phyloP scores from a whole-genome alignment of 2,329 filamentous ascomycete genomes.

The Fusarium multiceps region DNA sequence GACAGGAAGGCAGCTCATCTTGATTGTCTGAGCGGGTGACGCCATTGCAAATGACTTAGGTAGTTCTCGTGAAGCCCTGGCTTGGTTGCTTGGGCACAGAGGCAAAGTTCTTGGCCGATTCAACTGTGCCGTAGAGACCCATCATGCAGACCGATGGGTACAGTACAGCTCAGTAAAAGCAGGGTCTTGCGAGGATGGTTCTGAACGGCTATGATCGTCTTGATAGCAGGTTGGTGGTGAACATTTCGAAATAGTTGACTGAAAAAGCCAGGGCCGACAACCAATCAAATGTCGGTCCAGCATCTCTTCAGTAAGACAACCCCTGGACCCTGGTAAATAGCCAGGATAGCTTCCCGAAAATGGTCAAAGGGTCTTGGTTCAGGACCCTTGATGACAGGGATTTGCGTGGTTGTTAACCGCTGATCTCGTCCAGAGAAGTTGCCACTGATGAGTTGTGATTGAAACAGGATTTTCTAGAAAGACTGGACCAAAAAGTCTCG shows the following conservation, averaged over 20 bases:
- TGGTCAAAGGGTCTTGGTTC: slow-evolving; percentile 27
- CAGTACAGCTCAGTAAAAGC: slow-evolving; percentile 7
- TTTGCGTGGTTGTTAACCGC: slow-evolving; percentile 33
- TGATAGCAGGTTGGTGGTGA: slow-evolving; percentile 27
- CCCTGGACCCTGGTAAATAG: slow-evolving; percentile 19
- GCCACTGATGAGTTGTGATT: slow-evolving; percentile 28
- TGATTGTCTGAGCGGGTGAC: slow-evolving; percentile 38
- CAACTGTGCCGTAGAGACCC: slow-evolving; percentile 13
- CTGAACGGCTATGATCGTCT: slow-evolving; percentile 40
- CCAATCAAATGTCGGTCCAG: slow-evolving; percentile 38
- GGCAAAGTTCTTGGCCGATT: slow-evolving; percentile 13
- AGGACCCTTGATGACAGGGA: slow-evolving; percentile 26
- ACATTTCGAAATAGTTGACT: slow-evolving; percentile 22
- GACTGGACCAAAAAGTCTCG: neutral
- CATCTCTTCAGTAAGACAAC: slow-evolving; percentile 13
- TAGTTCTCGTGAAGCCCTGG: slow-evolving; percentile 12
- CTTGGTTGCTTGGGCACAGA: slow-evolving; percentile 5
- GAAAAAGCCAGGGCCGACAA: slow-evolving; percentile 13
- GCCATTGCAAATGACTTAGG: slow-evolving; percentile 39
- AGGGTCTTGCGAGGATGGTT: slow-evolving; percentile 33
- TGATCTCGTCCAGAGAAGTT: slow-evolving; percentile 39
- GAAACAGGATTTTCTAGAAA: slow-evolving; percentile 42
- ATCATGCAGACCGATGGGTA: slow-evolving; percentile 23
- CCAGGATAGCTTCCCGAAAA: slow-evolving; percentile 12
- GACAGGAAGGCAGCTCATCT: slow-evolving; percentile 37